phyloP scores from a whole-genome alignment of 371 early-diverging fungal genomes.

The Mucor plumbeus region DNA sequence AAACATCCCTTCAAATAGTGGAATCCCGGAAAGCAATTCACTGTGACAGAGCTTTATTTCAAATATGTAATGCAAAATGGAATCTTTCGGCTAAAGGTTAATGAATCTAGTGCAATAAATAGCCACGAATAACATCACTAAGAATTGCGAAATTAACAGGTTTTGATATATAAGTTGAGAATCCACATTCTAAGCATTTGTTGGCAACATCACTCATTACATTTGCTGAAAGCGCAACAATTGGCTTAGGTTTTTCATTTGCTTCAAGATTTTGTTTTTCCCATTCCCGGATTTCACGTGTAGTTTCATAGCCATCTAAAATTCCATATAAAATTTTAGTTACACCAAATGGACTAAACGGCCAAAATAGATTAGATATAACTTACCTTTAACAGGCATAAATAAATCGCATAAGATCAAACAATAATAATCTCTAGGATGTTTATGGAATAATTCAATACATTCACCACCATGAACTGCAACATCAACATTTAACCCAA shows the following conservation, averaged over 20 bases:
- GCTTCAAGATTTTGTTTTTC: constrained; percentile 45
- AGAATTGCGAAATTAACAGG: constrained; percentile 69
- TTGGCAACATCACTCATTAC: constrained; percentile 69
- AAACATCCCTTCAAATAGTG: background rate
- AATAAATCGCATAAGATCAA: constrained; percentile 66
- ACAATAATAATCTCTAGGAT: constrained; percentile 53
- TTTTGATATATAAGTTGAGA: constrained; percentile 66
- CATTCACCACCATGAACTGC: constrained; percentile 63
- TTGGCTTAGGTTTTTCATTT: constrained; percentile 51
- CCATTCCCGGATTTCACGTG: constrained; percentile 64
- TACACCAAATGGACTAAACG: background rate
- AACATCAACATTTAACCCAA: constrained; percentile 58
- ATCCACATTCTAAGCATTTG: constrained; percentile 59
- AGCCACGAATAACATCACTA: constrained; percentile 64
- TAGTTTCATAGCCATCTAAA: constrained; percentile 67
- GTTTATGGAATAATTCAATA: constrained; percentile 49
- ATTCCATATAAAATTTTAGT: background rate
- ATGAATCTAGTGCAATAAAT: constrained; percentile 26
- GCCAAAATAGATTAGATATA: background rate
- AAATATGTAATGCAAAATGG: constrained; percentile 11
- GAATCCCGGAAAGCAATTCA: background rate
- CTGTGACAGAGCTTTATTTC: constrained; percentile 13
- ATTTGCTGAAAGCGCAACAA: constrained; percentile 70
- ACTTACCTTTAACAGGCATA: constrained; percentile 70
- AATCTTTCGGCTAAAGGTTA: constrained; percentile 17